Evolutionary conservation across 805 yeast genomes (phyloP).

Genomic region (Lipomyces kockii): DNA sequence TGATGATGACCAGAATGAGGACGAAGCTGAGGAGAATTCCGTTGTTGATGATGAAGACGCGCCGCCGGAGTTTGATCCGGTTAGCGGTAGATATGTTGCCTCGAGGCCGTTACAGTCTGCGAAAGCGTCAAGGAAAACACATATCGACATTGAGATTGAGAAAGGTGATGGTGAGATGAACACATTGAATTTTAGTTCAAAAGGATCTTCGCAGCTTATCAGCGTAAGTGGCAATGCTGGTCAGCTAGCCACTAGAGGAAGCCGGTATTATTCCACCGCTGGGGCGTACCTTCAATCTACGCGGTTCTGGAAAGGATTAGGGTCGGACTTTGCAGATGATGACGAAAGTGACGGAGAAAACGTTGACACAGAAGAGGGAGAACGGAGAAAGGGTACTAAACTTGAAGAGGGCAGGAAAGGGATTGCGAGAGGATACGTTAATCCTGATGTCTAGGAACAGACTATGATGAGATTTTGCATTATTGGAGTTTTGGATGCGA

Average conservation of each 20-base stretch:
- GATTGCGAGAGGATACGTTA: constrained; percentile 79
- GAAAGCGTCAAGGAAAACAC: constrained; percentile 57
- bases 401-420: constrained; percentile 86
- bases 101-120: constrained; percentile 64
- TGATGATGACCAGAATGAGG: constrained; percentile 27
- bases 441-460: constrained; percentile 15
- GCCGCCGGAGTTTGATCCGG: constrained; percentile 81
- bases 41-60: constrained; percentile 51
- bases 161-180: constrained; percentile 34
- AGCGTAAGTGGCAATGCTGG: constrained; percentile 50
- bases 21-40: constrained; percentile 40
- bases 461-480: not conserved
- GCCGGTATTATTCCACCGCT: constrained; percentile 79
- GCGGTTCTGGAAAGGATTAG: constrained; percentile 82
- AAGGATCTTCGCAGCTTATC: constrained; percentile 21
- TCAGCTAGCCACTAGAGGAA: constrained; percentile 64
- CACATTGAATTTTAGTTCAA: not conserved
- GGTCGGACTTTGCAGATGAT: constrained; percentile 67
- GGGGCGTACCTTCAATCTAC: constrained; percentile 74
- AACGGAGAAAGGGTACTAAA: constrained; percentile 59
- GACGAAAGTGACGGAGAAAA: constrained; percentile 40
- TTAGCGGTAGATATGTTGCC: constrained; percentile 75
- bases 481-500: not conserved
- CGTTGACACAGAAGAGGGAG: constrained; percentile 47
- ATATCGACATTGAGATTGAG: constrained; percentile 62